Conservation (phyloP, 768 basidiomycete genomes). For the Tylopilus felleus region DNA sequence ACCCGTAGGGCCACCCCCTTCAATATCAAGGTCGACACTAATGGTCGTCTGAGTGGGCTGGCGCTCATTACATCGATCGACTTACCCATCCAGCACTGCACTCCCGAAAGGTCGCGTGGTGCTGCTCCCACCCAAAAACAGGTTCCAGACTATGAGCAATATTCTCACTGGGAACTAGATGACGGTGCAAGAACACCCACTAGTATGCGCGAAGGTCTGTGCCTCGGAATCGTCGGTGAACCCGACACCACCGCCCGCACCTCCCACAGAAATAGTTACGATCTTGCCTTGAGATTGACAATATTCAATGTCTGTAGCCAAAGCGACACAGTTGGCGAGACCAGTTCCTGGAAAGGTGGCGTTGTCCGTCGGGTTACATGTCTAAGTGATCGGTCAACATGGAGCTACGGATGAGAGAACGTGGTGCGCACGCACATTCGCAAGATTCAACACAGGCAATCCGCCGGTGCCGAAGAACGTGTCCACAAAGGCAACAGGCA, state of each 20-base stretch:
- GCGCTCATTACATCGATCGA: background rate
- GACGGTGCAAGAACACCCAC: slow-evolving; percentile 2
- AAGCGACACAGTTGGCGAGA: slow-evolving; percentile 38
- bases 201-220: slow-evolving; percentile 29
- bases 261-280: slow-evolving; percentile 45
- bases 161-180: background rate
- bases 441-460: slow-evolving; percentile 62
- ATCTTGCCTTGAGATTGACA: slow-evolving; percentile 47
- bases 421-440: slow-evolving; percentile 41
- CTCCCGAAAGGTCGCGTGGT: slow-evolving; percentile 42
- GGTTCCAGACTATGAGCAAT: slow-evolving; percentile 36
- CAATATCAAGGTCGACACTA: slow-evolving; percentile 72
- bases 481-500: slow-evolving; percentile 68
- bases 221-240: slow-evolving; percentile 39
- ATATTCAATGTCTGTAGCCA: slow-evolving; percentile 41
- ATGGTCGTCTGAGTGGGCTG: background rate
- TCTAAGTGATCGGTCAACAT: slow-evolving; percentile 27
- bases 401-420: background rate
- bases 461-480: slow-evolving; percentile 63
- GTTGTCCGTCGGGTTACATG: slow-evolving; percentile 39
- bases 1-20: slow-evolving; percentile 52
- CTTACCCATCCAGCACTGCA: slow-evolving; percentile 46
- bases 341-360: slow-evolving; percentile 40
- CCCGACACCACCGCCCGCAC: slow-evolving; percentile 39
- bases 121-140: slow-evolving; percentile 46